Percentiles rank a stretch among this genome's conserved stretches.
These are phyloP conservation scores for Wickerhamomyces subpelliculosus DNA, from an alignment of 805 yeast species.

Conservation along the genomic window DNA sequence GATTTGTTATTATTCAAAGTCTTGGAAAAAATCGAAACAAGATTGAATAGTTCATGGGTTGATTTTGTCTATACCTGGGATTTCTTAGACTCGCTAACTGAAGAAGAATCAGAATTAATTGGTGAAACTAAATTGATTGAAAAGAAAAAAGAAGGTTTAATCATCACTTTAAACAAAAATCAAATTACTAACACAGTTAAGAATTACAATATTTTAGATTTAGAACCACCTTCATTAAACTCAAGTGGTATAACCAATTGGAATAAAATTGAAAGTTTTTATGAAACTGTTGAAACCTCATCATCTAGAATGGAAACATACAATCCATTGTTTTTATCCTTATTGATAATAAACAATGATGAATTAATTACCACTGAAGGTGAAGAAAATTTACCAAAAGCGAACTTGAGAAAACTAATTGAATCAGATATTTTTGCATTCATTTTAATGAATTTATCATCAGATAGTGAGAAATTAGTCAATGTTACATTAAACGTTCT, in stretches of 20 bases:
- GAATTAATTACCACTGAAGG: constrained; percentile 43
- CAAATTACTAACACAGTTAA: constrained; percentile 43
- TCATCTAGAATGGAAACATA: constrained; percentile 30
- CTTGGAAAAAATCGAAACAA: constrained; percentile 51
- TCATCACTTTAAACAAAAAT: constrained; percentile 43
- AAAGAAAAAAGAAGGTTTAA: constrained; percentile 38
- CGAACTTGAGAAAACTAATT: constrained; percentile 50
- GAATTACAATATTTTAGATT: constrained; percentile 24
- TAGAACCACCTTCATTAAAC: constrained; percentile 21
- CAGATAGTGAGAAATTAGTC: constrained; percentile 21
- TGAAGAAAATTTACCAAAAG: constrained; percentile 21
- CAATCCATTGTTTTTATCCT: constrained; percentile 65
- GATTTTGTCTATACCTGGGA: constrained; percentile 61
- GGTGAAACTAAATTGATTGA: constrained; percentile 42
- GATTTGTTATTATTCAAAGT: constrained; percentile 58
- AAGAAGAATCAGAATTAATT: constrained; percentile 37
- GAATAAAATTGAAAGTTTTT: constrained; percentile 24
- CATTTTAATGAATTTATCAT: constrained; percentile 39
- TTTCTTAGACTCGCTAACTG: constrained; percentile 32
- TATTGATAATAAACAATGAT: constrained; percentile 55
- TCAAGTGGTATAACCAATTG: constrained; percentile 16
- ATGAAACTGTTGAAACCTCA: constrained; percentile 13
- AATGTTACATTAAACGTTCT: constrained; percentile 38
- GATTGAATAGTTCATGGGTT: constrained; percentile 56
- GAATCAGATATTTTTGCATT: constrained; percentile 51